Evolutionary conservation across 441 rosid species (phyloP).

Genomic region (Lepidium campestre): DNA sequence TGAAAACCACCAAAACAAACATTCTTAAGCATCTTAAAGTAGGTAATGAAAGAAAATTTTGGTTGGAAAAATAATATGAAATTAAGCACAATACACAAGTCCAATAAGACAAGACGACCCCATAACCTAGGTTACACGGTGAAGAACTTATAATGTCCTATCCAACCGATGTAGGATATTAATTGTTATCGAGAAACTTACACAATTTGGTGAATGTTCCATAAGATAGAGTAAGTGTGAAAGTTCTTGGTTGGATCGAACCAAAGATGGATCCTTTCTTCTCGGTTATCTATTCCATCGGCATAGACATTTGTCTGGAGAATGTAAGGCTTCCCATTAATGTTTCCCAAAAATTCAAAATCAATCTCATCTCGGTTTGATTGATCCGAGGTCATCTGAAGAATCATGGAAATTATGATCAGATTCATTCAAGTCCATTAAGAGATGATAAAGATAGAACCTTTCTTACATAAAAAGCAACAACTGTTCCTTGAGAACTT

Average conservation of each 20-base stretch:
- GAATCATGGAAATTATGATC: background rate
- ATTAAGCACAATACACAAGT: no score
- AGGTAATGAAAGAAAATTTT: background rate
- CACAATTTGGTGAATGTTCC: conserved; percentile 89
- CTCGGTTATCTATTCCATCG: conserved; percentile 63
- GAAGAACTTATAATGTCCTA: no score
- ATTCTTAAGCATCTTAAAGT: background rate
- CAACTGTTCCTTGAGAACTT: conserved; percentile 76
- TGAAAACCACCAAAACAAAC: conserved; percentile 16
- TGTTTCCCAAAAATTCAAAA: conserved; percentile 71
- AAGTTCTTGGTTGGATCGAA: conserved; percentile 73
- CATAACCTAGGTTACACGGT: no score
- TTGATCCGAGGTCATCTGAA: conserved; percentile 64
- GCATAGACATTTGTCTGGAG: conserved; percentile 74
- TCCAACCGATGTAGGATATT: no score
- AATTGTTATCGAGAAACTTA: no score
- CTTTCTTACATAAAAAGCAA: conserved; percentile 64
- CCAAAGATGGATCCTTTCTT: conserved; percentile 78
- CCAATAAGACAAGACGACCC: no score
- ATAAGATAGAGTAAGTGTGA: conserved; percentile 67
- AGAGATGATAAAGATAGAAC: background rate
- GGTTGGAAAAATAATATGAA: no score
- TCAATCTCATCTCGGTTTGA: conserved; percentile 78
- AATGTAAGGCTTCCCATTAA: conserved; percentile 59
- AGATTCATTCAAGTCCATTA: background rate